Base-by-base conservation (phyloP, 345 rosid species). In the Eucalyptus caleyi region DNA sequence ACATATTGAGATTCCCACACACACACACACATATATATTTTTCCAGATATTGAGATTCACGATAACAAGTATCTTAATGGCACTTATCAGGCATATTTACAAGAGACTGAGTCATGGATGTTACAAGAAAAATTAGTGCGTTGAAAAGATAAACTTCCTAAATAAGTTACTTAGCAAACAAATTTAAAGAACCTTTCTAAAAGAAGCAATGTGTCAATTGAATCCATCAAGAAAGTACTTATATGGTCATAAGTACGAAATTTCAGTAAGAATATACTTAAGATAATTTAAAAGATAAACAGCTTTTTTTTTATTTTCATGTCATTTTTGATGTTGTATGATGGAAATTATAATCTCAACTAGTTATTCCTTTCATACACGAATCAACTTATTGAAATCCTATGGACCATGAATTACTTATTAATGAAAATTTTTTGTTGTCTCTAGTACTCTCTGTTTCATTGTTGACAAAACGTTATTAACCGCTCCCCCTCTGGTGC, bases 391-490 rank as follows among this genome's bases (percentile, higher is more conserved):
- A 67, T 67, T 67, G 77, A 67, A 65, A 15, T 34, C 21, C 77
- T 16, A 5, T 11, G 37, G 42, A 34, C 82, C 44, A 72, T 34
- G 26, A 72, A 34, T 72, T 44, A 72, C 44, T 34, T 18, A 34
- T 34, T 72, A 34, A 18, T 72, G 44, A 67, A 32, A 16, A 3
- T 0, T 0, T 1, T 15, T 67, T 67, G 69, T 67, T 32, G 21
- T 32, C 59, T 53, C 59, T 53, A 8, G 21, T 11, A 67, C 40
- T 32, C 5, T 53, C 23, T 67, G 40, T 67, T 67, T 67, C 23
- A 16, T 67, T 8, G 23, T n/a, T 67, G 80, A 67, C 80, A 32
- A 67, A 67, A 32, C 40, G 1, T 16, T 32, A 32, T 67, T n/a
- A 53, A 53, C 2, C 24, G 9, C 0, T 7, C 23, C 72, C 8